A percentile compares a stretch with the other conserved stretches of the same genome.
Conservation (phyloP, 2,329 filamentous ascomycete genomes). For the Exophiala aquamarina region DNA sequence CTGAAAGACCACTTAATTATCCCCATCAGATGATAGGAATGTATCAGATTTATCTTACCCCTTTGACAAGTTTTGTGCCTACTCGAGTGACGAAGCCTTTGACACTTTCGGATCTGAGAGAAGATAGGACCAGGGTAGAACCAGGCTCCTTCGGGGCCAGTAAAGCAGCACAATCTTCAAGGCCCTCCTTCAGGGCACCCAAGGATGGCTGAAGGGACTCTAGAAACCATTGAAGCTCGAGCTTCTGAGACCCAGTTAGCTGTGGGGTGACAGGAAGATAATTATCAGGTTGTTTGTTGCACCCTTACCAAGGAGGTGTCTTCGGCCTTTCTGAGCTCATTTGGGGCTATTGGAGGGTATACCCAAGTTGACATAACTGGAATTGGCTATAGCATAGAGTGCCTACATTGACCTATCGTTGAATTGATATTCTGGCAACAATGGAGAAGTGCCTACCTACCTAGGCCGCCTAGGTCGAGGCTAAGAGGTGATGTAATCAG, state of each 20-base stretch:
- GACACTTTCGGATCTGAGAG: conserved; percentile 79
- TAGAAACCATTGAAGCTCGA: conserved; percentile 65
- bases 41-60: conserved; percentile 55
- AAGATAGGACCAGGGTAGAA: conserved; percentile 86
- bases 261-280: background rate
- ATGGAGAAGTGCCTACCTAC: too few species aligned
- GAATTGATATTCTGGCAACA: too few species aligned
- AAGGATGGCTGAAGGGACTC: conserved; percentile 61
- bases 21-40: background rate
- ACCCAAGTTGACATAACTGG: conserved; percentile 60
- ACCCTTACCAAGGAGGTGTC: conserved; percentile 51
- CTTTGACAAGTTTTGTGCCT: conserved; percentile 88
- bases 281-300: background rate
- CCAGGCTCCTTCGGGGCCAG: conserved; percentile 82
- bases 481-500: too few species aligned
- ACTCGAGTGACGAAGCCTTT: conserved; percentile 91
- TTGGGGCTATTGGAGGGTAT: conserved; percentile 57
- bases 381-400: background rate
- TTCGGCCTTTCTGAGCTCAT: conserved; percentile 53
- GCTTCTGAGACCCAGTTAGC: conserved; percentile 17
- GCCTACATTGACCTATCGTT: too few species aligned
- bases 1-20: conserved; percentile 42
- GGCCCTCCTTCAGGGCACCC: conserved; percentile 63
- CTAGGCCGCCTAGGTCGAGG: too few species aligned
- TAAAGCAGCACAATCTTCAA: conserved; percentile 85